Percentiles rank a stretch among this genome's conserved stretches.
Evolutionary conservation across 148 eudicot genomes (phyloP).

Genomic region (Rhododendron williamsianum): DNA sequence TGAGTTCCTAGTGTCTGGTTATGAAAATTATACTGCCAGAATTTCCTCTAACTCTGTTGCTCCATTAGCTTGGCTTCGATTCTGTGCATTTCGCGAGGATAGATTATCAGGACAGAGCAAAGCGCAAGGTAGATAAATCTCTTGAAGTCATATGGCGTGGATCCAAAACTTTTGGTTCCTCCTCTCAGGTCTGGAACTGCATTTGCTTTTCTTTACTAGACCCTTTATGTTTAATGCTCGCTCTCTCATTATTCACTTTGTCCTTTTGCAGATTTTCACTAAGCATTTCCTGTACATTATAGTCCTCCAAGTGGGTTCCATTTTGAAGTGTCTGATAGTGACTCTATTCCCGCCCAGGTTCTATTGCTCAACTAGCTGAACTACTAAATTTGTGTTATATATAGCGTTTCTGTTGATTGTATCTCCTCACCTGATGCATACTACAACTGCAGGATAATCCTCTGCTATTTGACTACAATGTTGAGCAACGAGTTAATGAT

Average conservation of each 20-base stretch:
- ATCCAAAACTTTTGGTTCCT: conserved; percentile 76
- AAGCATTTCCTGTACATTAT: conserved; percentile 76
- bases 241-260: background rate
- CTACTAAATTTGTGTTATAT: background rate
- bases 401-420: background rate
- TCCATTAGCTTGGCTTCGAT: conserved; percentile 74
- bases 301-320: conserved; percentile 60
- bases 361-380: background rate
- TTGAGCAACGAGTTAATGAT: conserved; percentile 62
- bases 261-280: conserved; percentile 57
- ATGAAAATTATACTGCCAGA: too few species aligned
- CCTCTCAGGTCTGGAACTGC: conserved; percentile 60
- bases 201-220: background rate
- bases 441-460: conserved; percentile 59
- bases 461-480: conserved; percentile 58
- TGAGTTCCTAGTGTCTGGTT: too few species aligned
- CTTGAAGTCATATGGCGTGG: conserved; percentile 95
- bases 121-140: conserved; percentile 57
- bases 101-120: conserved; percentile 79
- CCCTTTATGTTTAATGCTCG: background rate
- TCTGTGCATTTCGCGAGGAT: conserved; percentile 91
- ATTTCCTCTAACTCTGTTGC: background rate
- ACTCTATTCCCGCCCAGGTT: conserved; percentile 60
- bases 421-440: conserved; percentile 6
- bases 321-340: conserved; percentile 58